phyloP scores from a whole-genome alignment of 2,329 filamentous ascomycete genomes.

The Coniochaeta sp. region DNA sequence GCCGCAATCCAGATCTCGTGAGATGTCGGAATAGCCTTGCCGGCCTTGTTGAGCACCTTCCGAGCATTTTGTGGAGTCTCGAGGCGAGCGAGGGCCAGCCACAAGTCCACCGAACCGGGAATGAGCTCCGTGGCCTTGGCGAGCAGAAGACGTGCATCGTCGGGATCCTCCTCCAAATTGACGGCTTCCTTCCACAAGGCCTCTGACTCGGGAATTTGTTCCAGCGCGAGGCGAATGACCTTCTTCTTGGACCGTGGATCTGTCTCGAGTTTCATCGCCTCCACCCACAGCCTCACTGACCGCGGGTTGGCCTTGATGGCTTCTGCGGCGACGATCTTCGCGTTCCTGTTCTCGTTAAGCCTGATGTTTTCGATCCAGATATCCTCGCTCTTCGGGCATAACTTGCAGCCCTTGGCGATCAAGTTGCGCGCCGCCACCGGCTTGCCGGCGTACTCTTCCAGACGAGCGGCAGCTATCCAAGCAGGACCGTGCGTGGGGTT shows the following conservation, averaged over 20 bases:
- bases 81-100: conserved; percentile 85
- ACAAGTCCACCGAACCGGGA: conserved; percentile 85
- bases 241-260: conserved; percentile 82
- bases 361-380: conserved; percentile 95
- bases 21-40: conserved; percentile 87
- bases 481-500: conserved; percentile 92
- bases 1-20: conserved; percentile 97
- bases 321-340: conserved; percentile 89
- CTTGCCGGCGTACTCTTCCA: conserved; percentile 91
- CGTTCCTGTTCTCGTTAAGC: conserved; percentile 84
- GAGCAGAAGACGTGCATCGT: conserved; percentile 79
- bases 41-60: conserved; percentile 88
- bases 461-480: conserved; percentile 88
- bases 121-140: conserved; percentile 96
- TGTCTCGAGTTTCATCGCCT: conserved; percentile 87
- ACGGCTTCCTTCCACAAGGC: conserved; percentile 97
- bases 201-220: conserved; percentile 90
- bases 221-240: conserved; percentile 82
- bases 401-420: conserved; percentile 79
- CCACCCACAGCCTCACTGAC: conserved; percentile 86
- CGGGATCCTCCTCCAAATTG: conserved; percentile 85
- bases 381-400: conserved; percentile 91
- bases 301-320: conserved; percentile 87
- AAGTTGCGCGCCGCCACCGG: conserved; percentile 81
- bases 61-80: conserved; percentile 89